phyloP scores from a whole-genome alignment of 306 rosid genomes.

The Fragaria vesca region DNA sequence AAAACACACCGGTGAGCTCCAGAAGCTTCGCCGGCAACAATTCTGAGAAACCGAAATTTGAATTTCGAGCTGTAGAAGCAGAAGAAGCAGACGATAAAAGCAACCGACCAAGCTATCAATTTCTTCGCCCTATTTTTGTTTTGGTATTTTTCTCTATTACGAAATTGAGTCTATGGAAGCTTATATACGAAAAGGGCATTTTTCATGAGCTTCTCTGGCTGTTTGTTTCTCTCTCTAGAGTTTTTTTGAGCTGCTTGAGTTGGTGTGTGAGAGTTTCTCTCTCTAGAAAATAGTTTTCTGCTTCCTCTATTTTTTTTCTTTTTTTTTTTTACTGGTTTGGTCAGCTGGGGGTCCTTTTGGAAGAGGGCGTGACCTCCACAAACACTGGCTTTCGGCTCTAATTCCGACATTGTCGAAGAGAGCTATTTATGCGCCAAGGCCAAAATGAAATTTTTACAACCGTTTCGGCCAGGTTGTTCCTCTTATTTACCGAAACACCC shows the following conservation, averaged over 20 bases:
- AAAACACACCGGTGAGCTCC: conserved; percentile 25
- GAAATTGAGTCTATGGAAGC: conserved; percentile 35
- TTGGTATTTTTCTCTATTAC: not conserved
- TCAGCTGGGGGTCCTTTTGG: conserved; percentile 43
- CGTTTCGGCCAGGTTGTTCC: conserved; percentile 20
- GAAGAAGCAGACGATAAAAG: conserved; percentile 53
- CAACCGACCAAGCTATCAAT: conserved; percentile 9
- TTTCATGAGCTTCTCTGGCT: conserved; percentile 33
- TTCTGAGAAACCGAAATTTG: conserved; percentile 31
- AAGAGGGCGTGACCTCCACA: conserved; percentile 63
- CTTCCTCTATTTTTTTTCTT: not conserved
- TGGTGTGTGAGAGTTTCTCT: conserved; percentile 33
- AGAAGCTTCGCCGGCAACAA: conserved; percentile 44
- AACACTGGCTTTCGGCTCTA: conserved; percentile 37
- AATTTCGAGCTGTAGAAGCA: conserved; percentile 42
- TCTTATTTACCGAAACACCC: conserved; percentile 40
- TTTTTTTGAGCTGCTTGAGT: not conserved
- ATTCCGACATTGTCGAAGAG: conserved; percentile 28
- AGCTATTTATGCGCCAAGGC: conserved; percentile 5
- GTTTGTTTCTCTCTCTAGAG: conserved; percentile 38
- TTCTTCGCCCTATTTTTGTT: conserved; percentile 10
- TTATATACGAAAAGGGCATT: conserved; percentile 28
- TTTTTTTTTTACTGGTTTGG: conserved; percentile 12
- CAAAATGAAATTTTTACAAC: not conserved
- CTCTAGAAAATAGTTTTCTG: conserved; percentile 17